phyloP scores from a whole-genome alignment of 163 green algal species.

The Scenedesmus sp. region DNA sequence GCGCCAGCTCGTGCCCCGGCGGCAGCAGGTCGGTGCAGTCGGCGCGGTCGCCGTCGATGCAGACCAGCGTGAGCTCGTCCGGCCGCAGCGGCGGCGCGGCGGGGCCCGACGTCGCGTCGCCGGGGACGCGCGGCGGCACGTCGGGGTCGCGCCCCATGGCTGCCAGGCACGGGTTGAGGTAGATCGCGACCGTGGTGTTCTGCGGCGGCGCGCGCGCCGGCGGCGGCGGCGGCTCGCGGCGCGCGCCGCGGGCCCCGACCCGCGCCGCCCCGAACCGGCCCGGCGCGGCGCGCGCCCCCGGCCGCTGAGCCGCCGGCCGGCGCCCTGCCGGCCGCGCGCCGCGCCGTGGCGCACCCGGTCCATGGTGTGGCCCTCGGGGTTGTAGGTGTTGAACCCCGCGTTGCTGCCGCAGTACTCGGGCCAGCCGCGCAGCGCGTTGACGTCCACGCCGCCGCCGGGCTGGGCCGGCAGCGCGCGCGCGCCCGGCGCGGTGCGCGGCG shows the following conservation, averaged over 20 bases:
- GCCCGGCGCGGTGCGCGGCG: neutral
- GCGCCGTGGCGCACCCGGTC: too few relatives aligned
- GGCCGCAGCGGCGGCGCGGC: neutral
- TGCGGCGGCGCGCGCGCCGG: neutral
- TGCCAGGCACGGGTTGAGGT: neutral
- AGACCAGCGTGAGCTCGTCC: neutral
- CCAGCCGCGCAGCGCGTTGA: neutral
- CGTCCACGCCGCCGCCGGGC: neutral
- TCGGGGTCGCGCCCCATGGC: neutral
- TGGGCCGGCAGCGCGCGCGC: neutral
- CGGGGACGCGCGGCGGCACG: neutral
- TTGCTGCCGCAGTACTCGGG: conserved; percentile 4
- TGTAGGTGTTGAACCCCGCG: conserved; percentile 12
- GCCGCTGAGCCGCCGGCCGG: too few relatives aligned
- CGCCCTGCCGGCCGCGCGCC: too few relatives aligned
- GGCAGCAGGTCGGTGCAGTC: neutral
- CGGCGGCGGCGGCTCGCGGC: neutral
- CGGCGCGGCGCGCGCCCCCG: too few relatives aligned
- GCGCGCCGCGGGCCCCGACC: too few relatives aligned
- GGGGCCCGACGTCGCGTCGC: conserved; percentile 13
- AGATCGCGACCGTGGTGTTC: neutral
- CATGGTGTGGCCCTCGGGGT: neutral
- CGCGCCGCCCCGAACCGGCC: too few relatives aligned
- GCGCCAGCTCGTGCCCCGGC: neutral
- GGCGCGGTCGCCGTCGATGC: neutral